These are phyloP conservation scores for Eimeria maxima DNA, from an alignment of 169 alveolate species.

Conservation along the genomic window DNA sequence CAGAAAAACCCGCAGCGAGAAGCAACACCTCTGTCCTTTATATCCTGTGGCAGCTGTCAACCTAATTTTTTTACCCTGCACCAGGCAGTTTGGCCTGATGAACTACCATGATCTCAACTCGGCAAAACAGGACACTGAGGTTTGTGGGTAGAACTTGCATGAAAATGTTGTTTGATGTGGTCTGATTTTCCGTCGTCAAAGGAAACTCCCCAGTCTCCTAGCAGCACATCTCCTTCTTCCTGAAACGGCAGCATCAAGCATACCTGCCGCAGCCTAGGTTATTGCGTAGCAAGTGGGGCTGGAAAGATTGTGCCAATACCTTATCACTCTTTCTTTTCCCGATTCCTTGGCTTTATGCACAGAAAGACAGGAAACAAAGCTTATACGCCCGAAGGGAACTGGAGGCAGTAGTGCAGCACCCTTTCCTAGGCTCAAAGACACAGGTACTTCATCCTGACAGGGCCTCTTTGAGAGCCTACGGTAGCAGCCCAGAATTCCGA, in stretches of 20 bases:
- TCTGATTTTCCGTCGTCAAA: conserved; percentile 52
- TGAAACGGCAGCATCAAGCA: neutral
- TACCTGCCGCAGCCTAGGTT: neutral
- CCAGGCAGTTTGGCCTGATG: neutral
- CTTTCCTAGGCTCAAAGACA: neutral
- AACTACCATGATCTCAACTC: neutral
- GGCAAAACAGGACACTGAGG: neutral
- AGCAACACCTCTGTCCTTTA: neutral
- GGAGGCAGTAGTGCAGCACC: neutral
- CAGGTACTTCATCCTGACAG: neutral
- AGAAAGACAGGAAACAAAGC: neutral
- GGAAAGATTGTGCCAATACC: neutral
- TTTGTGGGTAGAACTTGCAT: neutral
- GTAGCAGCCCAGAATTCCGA: conserved; percentile 68
- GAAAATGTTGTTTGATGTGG: conserved; percentile 38
- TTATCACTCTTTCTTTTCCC: neutral
- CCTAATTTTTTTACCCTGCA: neutral
- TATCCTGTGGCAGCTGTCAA: neutral
- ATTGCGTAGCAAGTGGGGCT: neutral
- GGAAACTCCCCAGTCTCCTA: conserved; percentile 74
- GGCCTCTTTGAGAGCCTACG: conserved; percentile 22
- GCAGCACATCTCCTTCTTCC: conserved; percentile 80
- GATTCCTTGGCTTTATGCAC: neutral
- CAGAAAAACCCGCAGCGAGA: neutral
- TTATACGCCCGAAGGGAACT: neutral